Conservation (phyloP, 1,284 basidiomycete genomes). For the Irpex sp. region DNA sequence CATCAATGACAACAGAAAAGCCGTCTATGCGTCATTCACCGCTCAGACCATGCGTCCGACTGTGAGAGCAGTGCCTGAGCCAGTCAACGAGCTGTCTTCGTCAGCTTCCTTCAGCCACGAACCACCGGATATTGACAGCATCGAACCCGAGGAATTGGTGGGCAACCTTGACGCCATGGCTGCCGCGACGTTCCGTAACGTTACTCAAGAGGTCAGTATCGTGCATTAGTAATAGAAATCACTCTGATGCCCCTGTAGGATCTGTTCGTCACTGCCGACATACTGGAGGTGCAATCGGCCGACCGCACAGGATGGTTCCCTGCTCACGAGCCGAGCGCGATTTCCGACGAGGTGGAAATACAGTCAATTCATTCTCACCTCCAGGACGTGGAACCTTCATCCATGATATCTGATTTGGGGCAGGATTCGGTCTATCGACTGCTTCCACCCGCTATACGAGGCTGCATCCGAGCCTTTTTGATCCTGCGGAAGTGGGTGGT, state of each 20-base stretch:
- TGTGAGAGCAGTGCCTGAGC: slow-evolving; percentile 24
- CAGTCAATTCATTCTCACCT: slow-evolving; percentile 73
- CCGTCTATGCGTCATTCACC: slow-evolving; percentile 45
- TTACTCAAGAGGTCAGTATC: slow-evolving; percentile 65
- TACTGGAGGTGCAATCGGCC: slow-evolving; percentile 74
- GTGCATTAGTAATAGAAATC: not conserved
- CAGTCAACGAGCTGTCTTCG: slow-evolving; percentile 21
- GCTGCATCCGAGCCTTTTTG: slow-evolving; percentile 68
- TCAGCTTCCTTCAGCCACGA: slow-evolving; percentile 46
- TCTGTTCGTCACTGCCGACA: slow-evolving; percentile 67
- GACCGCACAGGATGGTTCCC: slow-evolving; percentile 78
- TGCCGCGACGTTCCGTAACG: slow-evolving; percentile 65
- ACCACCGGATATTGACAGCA: slow-evolving; percentile 63
- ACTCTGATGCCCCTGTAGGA: slow-evolving; percentile 40
- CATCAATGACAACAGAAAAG: slow-evolving; percentile 40
- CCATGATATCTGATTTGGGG: slow-evolving; percentile 62
- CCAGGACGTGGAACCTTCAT: slow-evolving; percentile 65
- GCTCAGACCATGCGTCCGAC: slow-evolving; percentile 62
- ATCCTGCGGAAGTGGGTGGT: slow-evolving; percentile 77
- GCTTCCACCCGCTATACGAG: slow-evolving; percentile 68
- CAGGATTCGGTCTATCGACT: slow-evolving; percentile 70
- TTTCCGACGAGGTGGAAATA: slow-evolving; percentile 64
- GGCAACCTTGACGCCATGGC: slow-evolving; percentile 74
- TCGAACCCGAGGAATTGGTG: slow-evolving; percentile 65
- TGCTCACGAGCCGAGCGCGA: slow-evolving; percentile 44